Conservation (phyloP, 169 alveolate genomes). For the Eimeria zaria region DNA sequence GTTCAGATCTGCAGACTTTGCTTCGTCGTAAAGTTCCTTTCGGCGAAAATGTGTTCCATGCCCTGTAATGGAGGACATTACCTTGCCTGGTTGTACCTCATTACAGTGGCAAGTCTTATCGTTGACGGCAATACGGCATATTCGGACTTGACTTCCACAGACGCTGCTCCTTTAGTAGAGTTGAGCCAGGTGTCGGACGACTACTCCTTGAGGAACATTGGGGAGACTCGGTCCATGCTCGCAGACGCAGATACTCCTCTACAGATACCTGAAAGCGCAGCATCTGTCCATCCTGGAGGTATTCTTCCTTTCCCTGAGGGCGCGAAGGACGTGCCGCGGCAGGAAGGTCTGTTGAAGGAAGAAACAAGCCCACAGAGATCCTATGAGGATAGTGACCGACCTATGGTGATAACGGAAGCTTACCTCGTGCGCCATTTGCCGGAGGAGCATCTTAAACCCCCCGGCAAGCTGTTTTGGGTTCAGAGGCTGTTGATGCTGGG, state of each 20-base stretch:
- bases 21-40: background rate
- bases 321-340: background rate
- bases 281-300: background rate
- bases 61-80: background rate
- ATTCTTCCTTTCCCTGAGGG: background rate
- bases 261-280: background rate
- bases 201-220: background rate
- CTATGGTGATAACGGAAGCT: background rate
- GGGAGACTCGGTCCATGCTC: background rate
- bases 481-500: slow-evolving; percentile 2
- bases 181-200: background rate
- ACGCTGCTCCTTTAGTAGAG: background rate
- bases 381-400: background rate
- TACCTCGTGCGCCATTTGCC: background rate
- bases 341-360: background rate
- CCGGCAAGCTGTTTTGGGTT: background rate
- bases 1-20: background rate
- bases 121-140: slow-evolving; percentile 1
- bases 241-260: background rate
- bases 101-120: background rate
- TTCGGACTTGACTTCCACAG: slow-evolving; percentile 14
- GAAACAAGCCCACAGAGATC: background rate
- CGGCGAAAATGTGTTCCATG: slow-evolving; percentile 11
- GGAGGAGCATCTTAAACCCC: background rate
- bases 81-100: background rate